Evolutionary conservation across 495 filamentous ascomycete genomes (phyloP).

Genomic region (Podospora sp.): DNA sequence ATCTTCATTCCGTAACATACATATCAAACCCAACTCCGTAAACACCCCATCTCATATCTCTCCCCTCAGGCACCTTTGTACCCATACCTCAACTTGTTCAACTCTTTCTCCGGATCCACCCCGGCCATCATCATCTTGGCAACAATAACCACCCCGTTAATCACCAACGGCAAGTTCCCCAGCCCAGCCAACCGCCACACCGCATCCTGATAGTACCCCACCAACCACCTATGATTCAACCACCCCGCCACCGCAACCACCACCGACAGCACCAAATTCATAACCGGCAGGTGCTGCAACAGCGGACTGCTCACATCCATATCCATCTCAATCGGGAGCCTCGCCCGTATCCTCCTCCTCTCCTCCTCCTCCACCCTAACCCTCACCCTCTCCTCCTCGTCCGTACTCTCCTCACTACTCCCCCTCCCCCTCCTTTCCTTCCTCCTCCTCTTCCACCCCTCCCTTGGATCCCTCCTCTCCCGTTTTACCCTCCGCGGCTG

Average conservation of each 20-base stretch:
- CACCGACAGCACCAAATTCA: constrained; percentile 50
- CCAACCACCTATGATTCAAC: constrained; percentile 20
- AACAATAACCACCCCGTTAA: constrained; percentile 51
- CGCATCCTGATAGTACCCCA: constrained; percentile 8
- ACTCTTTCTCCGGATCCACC: constrained; percentile 57
- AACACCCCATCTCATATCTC: neutral
- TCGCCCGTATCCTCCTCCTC: neutral
- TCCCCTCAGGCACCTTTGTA: constrained; percentile 61
- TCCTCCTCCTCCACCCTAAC: neutral
- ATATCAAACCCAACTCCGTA: neutral
- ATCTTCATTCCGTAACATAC: too few species aligned
- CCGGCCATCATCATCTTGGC: constrained; percentile 57
- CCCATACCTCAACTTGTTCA: constrained; percentile 56
- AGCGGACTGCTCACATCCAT: constrained; percentile 37
- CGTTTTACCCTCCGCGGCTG: neutral
- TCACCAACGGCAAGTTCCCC: constrained; percentile 45
- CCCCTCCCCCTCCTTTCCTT: too few species aligned
- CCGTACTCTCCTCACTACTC: neutral
- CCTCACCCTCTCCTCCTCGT: constrained; percentile 9
- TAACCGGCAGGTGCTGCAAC: constrained; percentile 47
- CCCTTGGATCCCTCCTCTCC: neutral
- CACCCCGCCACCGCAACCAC: constrained; percentile 41
- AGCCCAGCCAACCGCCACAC: constrained; percentile 25
- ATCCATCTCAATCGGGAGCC: neutral
- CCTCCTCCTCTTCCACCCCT: neutral